Evolutionary conservation across 768 basidiomycete genomes (phyloP), one percentile per base, ranked within the genome.

Genomic region (Mycena rebaudengoi): DNA sequence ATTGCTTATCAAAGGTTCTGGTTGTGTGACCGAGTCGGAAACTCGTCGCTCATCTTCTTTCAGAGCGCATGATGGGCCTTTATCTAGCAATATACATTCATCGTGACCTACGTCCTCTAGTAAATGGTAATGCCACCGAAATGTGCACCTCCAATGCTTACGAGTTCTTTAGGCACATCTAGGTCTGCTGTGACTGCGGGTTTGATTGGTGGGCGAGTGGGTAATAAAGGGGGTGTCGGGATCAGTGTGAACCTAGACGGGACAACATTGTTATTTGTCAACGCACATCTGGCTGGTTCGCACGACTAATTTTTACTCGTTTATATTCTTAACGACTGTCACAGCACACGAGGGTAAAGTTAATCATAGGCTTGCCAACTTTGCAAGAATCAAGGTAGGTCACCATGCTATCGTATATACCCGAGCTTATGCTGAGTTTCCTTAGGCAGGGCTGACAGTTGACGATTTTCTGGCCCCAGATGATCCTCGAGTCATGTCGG

Each of bases 151-250:
- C 26, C 28, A 10, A 50, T 57, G 13, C 61, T 70, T 45, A 73
- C 14, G 32, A 18, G 50, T 20, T 21, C 25, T 29, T 11, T 56
- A 91, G 92, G 91, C 16, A 86, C 84, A 13, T 94, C 92, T 5
- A 92, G 90, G 67, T 90, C 91, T 14, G 87, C 88, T 20, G 96
- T 98, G 1, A 91, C 95, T 1, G 87, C 96, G 16, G 96, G 96
- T 5, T 79, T 98, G 23, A 93, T 97, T 26, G 94, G 94, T 3
- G 96, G 96, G 0, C 80, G 96, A 46, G 83, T 98, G 2, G 96
- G 96, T 6, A 98, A 98, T 73, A 98, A 98, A 73, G 88, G 96
- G 1, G 94, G 91, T 16, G 93, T 96, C 25, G 96, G 94, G n/a
- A 90, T 98, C 65, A 92, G 91, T 62, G 76, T 97, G 43, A 90